Conservation (phyloP, 305 asterid species). For the Lippia alba region DNA sequence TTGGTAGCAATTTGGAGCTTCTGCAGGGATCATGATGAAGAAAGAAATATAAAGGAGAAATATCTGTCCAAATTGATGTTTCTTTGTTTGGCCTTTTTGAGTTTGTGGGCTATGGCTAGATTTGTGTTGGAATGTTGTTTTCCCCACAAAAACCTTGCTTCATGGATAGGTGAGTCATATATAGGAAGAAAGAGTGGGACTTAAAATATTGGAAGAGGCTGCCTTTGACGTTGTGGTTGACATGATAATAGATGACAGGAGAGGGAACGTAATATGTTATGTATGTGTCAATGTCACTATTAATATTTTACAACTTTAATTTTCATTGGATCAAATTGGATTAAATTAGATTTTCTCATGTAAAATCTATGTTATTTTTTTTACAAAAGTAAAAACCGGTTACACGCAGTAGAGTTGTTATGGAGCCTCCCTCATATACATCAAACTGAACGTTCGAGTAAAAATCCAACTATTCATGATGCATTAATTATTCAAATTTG, state of each 20-base stretch:
- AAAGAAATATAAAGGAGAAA: background rate
- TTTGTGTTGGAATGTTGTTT: slow-evolving; percentile 22
- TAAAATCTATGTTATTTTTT: too few species aligned
- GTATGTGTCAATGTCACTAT: too few species aligned
- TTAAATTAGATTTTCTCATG: too few species aligned
- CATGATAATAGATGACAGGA: background rate
- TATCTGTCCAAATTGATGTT: background rate
- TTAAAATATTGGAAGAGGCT: slow-evolving; percentile 17
- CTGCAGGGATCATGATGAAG: slow-evolving; percentile 48
- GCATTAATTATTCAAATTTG: too few species aligned
- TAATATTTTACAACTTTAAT: too few species aligned
- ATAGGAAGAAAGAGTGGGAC: background rate
- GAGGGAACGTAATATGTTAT: background rate
- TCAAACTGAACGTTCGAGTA: too few species aligned
- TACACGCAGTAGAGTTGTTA: too few species aligned
- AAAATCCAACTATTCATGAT: too few species aligned
- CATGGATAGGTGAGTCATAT: slow-evolving; percentile 14
- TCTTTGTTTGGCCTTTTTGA: background rate
- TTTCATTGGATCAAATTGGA: too few species aligned
- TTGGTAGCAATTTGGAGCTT: slow-evolving; percentile 44
- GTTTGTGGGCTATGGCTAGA: slow-evolving; percentile 5
- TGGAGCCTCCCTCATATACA: too few species aligned
- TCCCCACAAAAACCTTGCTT: slow-evolving; percentile 7
- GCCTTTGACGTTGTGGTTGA: slow-evolving; percentile 18
- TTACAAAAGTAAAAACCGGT: too few species aligned